Conservation (phyloP, 177 flowering plant species). For the Vitis hybrid region DNA sequence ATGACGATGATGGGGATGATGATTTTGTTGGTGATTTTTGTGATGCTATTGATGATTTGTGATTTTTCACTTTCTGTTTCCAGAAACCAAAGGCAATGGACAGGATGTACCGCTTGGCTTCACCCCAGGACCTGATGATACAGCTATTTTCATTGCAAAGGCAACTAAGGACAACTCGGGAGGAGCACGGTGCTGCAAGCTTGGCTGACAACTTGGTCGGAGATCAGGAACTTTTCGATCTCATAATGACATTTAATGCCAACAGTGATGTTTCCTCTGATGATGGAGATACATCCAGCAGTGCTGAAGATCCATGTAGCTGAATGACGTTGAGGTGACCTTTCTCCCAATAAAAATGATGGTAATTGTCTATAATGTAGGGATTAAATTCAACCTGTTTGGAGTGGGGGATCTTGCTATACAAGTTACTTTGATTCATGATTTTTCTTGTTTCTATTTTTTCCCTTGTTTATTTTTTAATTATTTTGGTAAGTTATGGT, state of each 20-base stretch:
- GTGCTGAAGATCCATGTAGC: slow-evolving; percentile 28
- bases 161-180: slow-evolving; percentile 22
- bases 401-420: too few species aligned
- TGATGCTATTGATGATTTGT: slow-evolving; percentile 19
- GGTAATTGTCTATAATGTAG: slow-evolving; percentile 17
- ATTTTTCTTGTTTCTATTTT: too few species aligned
- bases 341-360: background rate
- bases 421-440: too few species aligned
- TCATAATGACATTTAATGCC: slow-evolving; percentile 35
- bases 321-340: slow-evolving; percentile 17
- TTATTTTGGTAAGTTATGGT: too few species aligned
- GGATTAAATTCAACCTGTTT: background rate
- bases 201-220: slow-evolving; percentile 1
- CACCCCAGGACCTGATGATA: slow-evolving; percentile 53
- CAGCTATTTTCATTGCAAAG: slow-evolving; percentile 44
- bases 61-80: slow-evolving; percentile 32
- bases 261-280: slow-evolving; percentile 29
- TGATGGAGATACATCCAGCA: slow-evolving; percentile 25
- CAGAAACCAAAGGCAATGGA: slow-evolving; percentile 44
- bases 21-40: slow-evolving; percentile 1
- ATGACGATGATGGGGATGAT: slow-evolving; percentile 7
- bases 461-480: too few species aligned
- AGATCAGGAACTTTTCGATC: slow-evolving; percentile 42
- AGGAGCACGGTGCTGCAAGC: slow-evolving; percentile 24
- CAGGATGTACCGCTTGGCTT: slow-evolving; percentile 29